phyloP scores from a whole-genome alignment of 2,329 filamentous ascomycete genomes.

The Seiridium unicorne region DNA sequence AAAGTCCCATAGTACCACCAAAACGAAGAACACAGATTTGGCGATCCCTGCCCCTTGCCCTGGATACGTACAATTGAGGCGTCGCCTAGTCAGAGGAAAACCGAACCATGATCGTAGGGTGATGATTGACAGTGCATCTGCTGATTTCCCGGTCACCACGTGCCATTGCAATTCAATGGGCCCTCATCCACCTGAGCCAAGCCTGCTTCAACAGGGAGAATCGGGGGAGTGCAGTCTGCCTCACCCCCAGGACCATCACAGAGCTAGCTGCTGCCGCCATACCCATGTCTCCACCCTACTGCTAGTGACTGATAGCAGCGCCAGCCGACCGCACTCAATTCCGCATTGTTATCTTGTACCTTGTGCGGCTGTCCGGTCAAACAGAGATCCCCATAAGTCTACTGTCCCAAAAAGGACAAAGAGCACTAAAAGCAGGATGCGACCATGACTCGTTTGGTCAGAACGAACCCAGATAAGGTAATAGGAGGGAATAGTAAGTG shows the following conservation, averaged over 20 bases:
- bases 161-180: no score
- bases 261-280: no score
- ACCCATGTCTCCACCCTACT: no score
- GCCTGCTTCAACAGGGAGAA: no score
- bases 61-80: background rate
- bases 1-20: background rate
- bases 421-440: background rate
- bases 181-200: no score
- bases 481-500: background rate
- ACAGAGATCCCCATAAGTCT: background rate
- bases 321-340: no score
- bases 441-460: background rate
- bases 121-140: background rate
- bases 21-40: background rate
- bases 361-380: background rate
- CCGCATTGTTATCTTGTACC: no score
- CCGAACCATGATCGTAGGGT: background rate
- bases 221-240: no score
- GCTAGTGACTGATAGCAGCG: no score
- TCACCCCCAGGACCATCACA: no score
- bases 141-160: background rate
- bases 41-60: background rate
- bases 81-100: background rate
- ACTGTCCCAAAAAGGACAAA: background rate
- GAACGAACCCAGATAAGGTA: background rate